Base-by-base conservation (phyloP, 2,329 filamentous ascomycete species). In the Penicillium sp. region DNA sequence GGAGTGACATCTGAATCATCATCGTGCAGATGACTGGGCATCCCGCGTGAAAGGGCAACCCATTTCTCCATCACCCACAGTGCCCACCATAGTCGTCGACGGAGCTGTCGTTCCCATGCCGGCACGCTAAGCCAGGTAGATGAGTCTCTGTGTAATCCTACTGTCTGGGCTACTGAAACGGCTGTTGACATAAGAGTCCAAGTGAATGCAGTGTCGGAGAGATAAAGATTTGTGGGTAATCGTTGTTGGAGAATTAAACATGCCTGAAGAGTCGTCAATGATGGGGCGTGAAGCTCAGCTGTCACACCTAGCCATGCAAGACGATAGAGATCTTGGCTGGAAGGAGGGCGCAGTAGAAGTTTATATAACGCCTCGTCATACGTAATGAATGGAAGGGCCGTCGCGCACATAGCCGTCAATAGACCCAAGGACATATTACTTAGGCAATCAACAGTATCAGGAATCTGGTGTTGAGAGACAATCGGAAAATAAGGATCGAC, bases 61-160 rank as follows among this genome's bases (percentile, higher is more conserved):
- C 48, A 51, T 51, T 51, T 51, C 21, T 51, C 48, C 48, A 51
- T 42, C 12, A 23, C 18, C 48, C 48, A 51, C 30, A 51, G 6
- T 18, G 48, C 48, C 48, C 48, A 51, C 48, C 48, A 51, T n/a
- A 51, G 33, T 5, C 48, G 48, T 51, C 48, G 48, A 33, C 48
- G 48, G 12, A 51, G 48, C 12, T 42, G 48, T 26, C 48, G 48
- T 42, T 51, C 48, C 48, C 48, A 51, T 12, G 33, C 8, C 6
- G 48, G 48, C n/a, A 51, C 30, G 16, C n/a, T 23, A 14, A 51
- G 20, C 48, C 48, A 51, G 14, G 48, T 14, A 16, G 48, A 51
- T n/a, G 48, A 33, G 48, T 51, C 48, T 33, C 48, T 33, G 48
- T 51, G 48, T 4, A 51, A 38, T 23, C 48, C 48, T 3, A 51